Percentiles rank a stretch among this genome's conserved stretches.
Conservation (phyloP, 768 basidiomycete species). For the Boletus bicolor region DNA sequence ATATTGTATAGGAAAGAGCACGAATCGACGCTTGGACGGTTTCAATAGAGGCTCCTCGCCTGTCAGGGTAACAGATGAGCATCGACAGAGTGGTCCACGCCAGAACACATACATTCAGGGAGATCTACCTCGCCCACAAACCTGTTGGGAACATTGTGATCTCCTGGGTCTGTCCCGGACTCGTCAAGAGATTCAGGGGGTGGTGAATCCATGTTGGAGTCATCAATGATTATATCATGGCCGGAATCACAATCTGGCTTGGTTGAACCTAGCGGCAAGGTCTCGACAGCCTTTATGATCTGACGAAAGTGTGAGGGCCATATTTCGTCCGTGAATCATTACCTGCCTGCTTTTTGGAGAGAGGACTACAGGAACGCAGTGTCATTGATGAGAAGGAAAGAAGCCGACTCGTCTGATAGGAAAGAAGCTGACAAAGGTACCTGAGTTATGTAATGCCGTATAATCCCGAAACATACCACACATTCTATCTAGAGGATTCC, state of each 20-base stretch:
- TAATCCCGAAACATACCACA: neutral
- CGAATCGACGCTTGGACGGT: constrained; percentile 74
- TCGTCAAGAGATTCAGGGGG: neutral
- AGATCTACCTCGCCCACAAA: constrained; percentile 21
- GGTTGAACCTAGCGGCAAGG: constrained; percentile 8
- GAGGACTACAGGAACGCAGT: neutral
- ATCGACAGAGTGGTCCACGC: neutral
- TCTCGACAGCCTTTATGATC: neutral
- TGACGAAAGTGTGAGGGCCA: neutral
- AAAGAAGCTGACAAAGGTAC: no score
- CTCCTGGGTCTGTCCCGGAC: neutral
- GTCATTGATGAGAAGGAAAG: neutral
- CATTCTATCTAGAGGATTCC: neutral
- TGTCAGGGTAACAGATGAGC: neutral
- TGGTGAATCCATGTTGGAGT: neutral
- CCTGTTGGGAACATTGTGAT: neutral
- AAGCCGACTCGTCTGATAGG: no score
- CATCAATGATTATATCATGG: neutral
- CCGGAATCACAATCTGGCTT: neutral
- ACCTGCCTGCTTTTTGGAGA: constrained; percentile 3
- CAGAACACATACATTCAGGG: constrained; percentile 14
- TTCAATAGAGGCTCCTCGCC: constrained; percentile 76
- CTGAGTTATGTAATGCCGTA: neutral
- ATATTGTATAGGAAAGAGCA: constrained; percentile 91
- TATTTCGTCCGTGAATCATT: neutral